Conservation (phyloP, 345 rosid species). For the Lumnitzera racemosa region DNA sequence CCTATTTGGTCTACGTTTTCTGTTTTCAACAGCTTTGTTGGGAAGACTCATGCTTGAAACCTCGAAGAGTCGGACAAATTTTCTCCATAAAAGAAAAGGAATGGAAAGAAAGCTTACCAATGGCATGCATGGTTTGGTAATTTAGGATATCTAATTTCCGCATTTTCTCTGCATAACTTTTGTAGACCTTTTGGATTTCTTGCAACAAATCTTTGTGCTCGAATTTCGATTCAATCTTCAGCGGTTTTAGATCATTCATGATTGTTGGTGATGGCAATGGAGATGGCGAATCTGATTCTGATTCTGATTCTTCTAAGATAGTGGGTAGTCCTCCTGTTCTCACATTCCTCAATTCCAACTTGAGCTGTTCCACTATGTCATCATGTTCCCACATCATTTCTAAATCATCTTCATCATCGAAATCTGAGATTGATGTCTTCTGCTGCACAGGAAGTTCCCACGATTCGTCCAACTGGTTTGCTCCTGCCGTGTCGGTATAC, state of each 20-base stretch:
- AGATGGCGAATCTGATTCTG: constrained; percentile 6
- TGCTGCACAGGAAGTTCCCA: constrained; percentile 1
- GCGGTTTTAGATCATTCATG: constrained; percentile 40
- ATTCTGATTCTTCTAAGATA: constrained; percentile 67
- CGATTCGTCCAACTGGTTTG: neutral
- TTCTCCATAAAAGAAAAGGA: neutral
- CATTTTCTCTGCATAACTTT: constrained; percentile 59
- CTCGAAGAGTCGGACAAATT: neutral
- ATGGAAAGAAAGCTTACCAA: constrained; percentile 30
- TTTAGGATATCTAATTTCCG: constrained; percentile 64
- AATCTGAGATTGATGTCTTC: constrained; percentile 6
- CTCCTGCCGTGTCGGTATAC: neutral
- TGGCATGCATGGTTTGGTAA: constrained; percentile 67
- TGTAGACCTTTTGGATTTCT: constrained; percentile 60
- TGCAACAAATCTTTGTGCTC: constrained; percentile 40
- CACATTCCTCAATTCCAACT: constrained; percentile 47
- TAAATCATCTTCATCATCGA: constrained; percentile 21
- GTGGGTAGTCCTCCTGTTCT: constrained; percentile 80
- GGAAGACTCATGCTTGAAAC: too few relatives aligned
- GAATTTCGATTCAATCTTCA: constrained; percentile 39
- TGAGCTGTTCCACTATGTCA: constrained; percentile 56
- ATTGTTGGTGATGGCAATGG: constrained; percentile 12
- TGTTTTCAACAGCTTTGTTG: too few relatives aligned
- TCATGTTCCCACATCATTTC: constrained; percentile 37
- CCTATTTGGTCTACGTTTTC: too few relatives aligned